Base-by-base conservation (phyloP, 225 moss, liverwort and hornwort genomes). In the Marchantia paleacea region DNA sequence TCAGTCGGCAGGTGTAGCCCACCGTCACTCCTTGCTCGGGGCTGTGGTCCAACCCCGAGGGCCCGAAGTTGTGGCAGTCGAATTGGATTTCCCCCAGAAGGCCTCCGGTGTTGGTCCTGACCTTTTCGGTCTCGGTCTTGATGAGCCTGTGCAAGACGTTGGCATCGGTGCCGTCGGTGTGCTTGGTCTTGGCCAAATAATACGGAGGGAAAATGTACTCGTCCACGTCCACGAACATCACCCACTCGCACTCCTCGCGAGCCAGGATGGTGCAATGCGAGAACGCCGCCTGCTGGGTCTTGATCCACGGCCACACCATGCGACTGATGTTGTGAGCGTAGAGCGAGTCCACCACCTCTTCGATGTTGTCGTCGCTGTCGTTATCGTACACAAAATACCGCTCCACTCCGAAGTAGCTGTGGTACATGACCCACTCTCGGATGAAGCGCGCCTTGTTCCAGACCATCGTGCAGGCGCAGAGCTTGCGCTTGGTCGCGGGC, bases 381-480 rank as follows among this genome's bases (percentile, higher is more conserved):
- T 89, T 89, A 25, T 89, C 89, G 39, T 89, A 89, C 3, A 89
- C 55, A 16, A 87, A 87, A 58, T 80, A 89, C 53, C 87, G 84
- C 70, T 86, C 86, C 55, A 89, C 89, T 20, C 89, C 89, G 30
- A 89, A 50, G 70, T 55, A 86, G 50, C 83, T 85, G 26, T 89
- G 85, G 24, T 72, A 89, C 18, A 83, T 20, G 14, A 89, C 80
- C 89, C 89, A 89, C 69, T 89, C 89, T 70, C 80, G 78, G 54
- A 89, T 75, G 39, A 89, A 89, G 47, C 64, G 52, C 0, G 86
- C 89, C 55, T 80, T 86, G 84, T 89, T 89, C 89, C 89, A 89
- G 12, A 89, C 76, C 89, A 89, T 89, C 13, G 86, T 89, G 83
- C 89, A 89, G 52, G 84, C 89, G 53, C 89, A 89, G 0, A 89